Base-by-base conservation (phyloP, 768 basidiomycete species). In the Boletales sp. region DNA sequence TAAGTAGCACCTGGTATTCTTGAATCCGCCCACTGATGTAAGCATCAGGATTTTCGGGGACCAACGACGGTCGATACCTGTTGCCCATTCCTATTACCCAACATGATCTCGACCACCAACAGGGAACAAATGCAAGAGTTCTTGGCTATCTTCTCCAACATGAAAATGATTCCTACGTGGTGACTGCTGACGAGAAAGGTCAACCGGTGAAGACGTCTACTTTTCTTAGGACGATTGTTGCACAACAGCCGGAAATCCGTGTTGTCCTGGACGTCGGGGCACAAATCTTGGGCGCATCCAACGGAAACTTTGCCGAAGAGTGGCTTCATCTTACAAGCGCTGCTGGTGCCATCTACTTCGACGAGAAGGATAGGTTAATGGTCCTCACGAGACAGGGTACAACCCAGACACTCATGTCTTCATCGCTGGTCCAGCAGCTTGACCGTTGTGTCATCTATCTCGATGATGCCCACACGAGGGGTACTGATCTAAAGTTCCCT, bases 251-350 rank as follows among this genome's bases (percentile, higher is more conserved):
- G 3, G 56, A 64, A 17, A 65, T 80, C 14, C 66, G 67, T 11
- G 77, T 80, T 10, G 56, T 81, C 6, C 58, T 81, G 13, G 79
- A 81, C 44, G 77, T 81, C 18, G 80, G 79, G 0, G 80, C 79
- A 0, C 79, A 81, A 52, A 74, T 82, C 62, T 61, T 82, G 13
- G 78, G 80, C 32, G 56, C 77, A 45, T 62, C 66, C 14, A 81
- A 77, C 52, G 34, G 54, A 1, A 61, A 74, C 13, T 38, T 81
- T 1, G 74, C 67, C 5, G n/a, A 38, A 31, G 35, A 8, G 0
- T 63, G 58, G 61, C 39, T 62, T 3, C 5, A 19, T 2, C 53
- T 62, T 13, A 43, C 42, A 2, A 52, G 65, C 24, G 54, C 72
- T 2, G 58, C 64, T 31, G 80, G 76, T 0, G 75, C 72, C 0